phyloP scores from a whole-genome alignment of 495 filamentous ascomycete genomes.

The Cercophora sp. region DNA sequence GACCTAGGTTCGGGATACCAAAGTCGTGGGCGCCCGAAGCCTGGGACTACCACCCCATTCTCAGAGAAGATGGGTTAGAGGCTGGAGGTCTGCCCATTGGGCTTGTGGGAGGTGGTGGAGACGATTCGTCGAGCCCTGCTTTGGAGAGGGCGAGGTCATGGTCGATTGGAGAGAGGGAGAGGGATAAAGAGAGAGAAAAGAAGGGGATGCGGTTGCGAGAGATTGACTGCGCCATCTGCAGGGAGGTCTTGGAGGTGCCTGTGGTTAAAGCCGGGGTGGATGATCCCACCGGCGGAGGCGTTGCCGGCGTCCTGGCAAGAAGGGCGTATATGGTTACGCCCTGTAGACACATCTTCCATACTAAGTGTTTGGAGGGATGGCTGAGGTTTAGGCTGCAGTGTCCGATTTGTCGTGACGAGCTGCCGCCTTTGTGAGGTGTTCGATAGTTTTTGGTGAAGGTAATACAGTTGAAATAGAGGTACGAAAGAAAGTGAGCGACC shows the following conservation, averaged over 20 bases:
- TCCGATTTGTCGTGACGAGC: constrained; percentile 87
- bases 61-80: constrained; percentile 82
- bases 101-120: constrained; percentile 33
- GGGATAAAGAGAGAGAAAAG: constrained; percentile 30
- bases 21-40: constrained; percentile 71
- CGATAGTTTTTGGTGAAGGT: too few relatives aligned
- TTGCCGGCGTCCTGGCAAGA: constrained; percentile 68
- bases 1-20: constrained; percentile 65
- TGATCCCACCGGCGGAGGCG: constrained; percentile 48
- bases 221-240: constrained; percentile 91
- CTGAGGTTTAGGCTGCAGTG: constrained; percentile 90
- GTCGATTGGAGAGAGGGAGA: constrained; percentile 18
- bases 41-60: constrained; percentile 91
- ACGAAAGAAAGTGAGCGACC: too few relatives aligned
- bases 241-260: constrained; percentile 84
- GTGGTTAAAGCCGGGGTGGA: constrained; percentile 61
- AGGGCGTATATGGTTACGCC: constrained; percentile 95
- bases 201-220: constrained; percentile 38
- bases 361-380: constrained; percentile 89
- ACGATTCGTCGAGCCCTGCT: constrained; percentile 27
- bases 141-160: constrained; percentile 28
- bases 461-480: too few relatives aligned
- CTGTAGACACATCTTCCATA: constrained; percentile 95
- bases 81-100: constrained; percentile 73
- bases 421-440: constrained; percentile 70